Percentiles rank a stretch among this genome's conserved stretches.
Evolutionary conservation across 352 stramenopile species (phyloP).

Genomic region (Thalassiosira gravida): DNA sequence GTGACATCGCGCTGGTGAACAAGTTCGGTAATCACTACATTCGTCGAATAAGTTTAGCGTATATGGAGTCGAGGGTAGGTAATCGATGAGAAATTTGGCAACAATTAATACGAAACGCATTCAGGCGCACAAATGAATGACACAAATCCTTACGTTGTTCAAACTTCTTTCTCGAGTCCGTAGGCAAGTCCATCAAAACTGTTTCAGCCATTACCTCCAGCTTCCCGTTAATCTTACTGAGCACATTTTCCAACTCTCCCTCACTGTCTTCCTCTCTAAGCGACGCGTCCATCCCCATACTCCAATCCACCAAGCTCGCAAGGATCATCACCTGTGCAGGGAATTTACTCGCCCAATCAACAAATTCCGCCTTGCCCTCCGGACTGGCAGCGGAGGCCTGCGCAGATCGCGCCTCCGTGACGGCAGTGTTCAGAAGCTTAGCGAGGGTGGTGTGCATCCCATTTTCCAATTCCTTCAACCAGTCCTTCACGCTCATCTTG

Average conservation of each 20-base stretch:
- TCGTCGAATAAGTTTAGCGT: too few relatives aligned
- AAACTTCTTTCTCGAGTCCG: conserved; percentile 93
- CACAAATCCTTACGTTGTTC: too few relatives aligned
- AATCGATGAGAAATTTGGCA: too few relatives aligned
- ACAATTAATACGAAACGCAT: too few relatives aligned
- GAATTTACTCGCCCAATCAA: conserved; percentile 96
- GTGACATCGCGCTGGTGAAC: conserved; percentile 99
- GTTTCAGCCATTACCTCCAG: conserved; percentile 95
- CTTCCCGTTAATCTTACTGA: conserved; percentile 83
- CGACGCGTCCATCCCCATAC: conserved; percentile 90
- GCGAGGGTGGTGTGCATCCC: conserved; percentile 97
- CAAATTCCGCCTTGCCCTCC: conserved; percentile 89
- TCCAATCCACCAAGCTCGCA: conserved; percentile 97
- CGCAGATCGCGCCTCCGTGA: conserved; percentile 83
- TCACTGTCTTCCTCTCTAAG: conserved; percentile 87
- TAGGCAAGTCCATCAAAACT: conserved; percentile 92
- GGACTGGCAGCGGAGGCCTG: conserved; percentile 66
- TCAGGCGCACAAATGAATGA: too few relatives aligned
- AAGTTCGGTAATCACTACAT: conserved; percentile 99
- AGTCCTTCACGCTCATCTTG: conserved; percentile 93
- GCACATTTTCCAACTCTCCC: conserved; percentile 69
- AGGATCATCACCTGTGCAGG: conserved; percentile 99
- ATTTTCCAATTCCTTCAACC: conserved; percentile 93
- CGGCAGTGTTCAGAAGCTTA: conserved; percentile 91
- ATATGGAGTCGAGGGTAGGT: too few relatives aligned